phyloP scores from a whole-genome alignment of 2,329 filamentous ascomycete genomes.

The Dactylella cylindrospora region DNA sequence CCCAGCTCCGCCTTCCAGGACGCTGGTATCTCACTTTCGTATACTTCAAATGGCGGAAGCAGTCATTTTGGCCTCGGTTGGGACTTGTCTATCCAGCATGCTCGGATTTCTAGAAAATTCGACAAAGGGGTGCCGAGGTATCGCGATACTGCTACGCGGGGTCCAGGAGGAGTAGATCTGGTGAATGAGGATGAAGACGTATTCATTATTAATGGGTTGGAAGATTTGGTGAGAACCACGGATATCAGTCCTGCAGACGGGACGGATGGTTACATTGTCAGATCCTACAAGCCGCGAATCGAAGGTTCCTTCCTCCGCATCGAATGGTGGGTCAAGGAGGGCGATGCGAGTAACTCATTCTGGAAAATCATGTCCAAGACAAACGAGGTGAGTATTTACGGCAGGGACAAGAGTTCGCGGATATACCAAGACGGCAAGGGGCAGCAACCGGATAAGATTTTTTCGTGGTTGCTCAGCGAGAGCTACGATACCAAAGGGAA shows the following conservation, averaged over 20 bases:
- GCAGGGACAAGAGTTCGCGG: constrained; percentile 7
- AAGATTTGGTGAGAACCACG: constrained; percentile 47
- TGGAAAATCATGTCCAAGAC: constrained; percentile 43
- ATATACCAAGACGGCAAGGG: constrained; percentile 7
- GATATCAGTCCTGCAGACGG: neutral
- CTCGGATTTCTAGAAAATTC: constrained; percentile 45
- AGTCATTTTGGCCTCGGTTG: constrained; percentile 49
- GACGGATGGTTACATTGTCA: constrained; percentile 29
- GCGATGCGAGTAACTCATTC: constrained; percentile 21
- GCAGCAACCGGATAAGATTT: constrained; percentile 19
- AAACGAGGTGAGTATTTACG: constrained; percentile 43
- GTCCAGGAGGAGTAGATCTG: too few species aligned
- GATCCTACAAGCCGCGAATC: constrained; percentile 45
- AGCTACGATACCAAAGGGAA: constrained; percentile 46
- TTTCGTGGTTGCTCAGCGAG: constrained; percentile 45
- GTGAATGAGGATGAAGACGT: constrained; percentile 39
- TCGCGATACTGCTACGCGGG: constrained; percentile 7
- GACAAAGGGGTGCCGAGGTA: constrained; percentile 46
- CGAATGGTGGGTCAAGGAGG: constrained; percentile 44
- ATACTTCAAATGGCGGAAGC: constrained; percentile 48
- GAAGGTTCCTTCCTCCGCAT: constrained; percentile 44
- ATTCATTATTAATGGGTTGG: constrained; percentile 45
- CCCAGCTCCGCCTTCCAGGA: neutral
- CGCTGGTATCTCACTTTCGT: constrained; percentile 39
- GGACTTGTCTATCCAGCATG: constrained; percentile 29